A percentile compares a stretch with the other conserved stretches of the same genome.
These are phyloP conservation scores for Syzygium syzygioides DNA, from an alignment of 441 rosid genomes.

Conservation along the genomic window DNA sequence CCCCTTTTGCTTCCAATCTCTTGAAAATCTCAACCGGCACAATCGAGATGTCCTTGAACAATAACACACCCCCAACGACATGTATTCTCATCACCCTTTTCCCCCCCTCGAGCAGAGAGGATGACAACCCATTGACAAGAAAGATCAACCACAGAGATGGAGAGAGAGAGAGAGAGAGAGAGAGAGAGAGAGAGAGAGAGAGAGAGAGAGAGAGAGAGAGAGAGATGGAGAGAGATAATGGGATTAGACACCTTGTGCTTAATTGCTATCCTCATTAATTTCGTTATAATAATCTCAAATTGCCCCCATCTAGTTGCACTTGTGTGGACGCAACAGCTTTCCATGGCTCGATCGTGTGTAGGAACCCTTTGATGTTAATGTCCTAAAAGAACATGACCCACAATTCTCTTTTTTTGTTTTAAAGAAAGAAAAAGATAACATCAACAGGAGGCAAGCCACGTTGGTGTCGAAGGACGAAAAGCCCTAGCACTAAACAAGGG, in stretches of 20 bases:
- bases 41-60: conserved; percentile 38
- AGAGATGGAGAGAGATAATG: conserved; percentile 27
- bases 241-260: conserved; percentile 41
- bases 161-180: not conserved
- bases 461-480: conserved; percentile 12
- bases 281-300: conserved; percentile 24
- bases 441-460: conserved; percentile 26
- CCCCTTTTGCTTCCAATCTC: not conserved
- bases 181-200: not conserved
- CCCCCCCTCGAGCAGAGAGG: conserved; percentile 16
- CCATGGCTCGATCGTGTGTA: conserved; percentile 3
- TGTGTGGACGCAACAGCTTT: not conserved
- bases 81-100: conserved; percentile 24
- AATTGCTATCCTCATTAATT: conserved; percentile 28
- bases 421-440: not conserved
- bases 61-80: not conserved
- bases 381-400: conserved; percentile 17
- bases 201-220: not conserved
- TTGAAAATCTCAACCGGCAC: conserved; percentile 24
- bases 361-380: conserved; percentile 24
- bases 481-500: conserved; percentile 9
- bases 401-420: not conserved
- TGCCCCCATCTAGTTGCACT: not conserved
- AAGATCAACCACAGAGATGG: conserved; percentile 34
- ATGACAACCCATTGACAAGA: conserved; percentile 56